These are phyloP conservation scores for Rubia yunnanensis DNA, from an alignment of 257 asterid genomes.

Conservation along the genomic window DNA sequence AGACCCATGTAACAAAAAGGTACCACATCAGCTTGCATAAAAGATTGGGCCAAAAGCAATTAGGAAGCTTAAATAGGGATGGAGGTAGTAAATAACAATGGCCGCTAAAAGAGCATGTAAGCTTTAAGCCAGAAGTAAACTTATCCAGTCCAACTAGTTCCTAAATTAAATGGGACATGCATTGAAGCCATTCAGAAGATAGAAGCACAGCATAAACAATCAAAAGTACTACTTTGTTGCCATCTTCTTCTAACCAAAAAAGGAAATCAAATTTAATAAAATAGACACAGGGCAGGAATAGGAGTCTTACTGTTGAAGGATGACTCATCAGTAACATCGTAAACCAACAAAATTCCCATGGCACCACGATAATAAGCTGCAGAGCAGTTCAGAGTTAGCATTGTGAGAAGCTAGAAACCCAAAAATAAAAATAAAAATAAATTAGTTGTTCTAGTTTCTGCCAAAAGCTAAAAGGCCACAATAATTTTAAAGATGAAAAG, in stretches of 20 bases:
- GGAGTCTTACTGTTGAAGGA: constrained; percentile 39
- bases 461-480: not conserved
- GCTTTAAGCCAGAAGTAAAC: not conserved
- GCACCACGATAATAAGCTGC: constrained; percentile 45
- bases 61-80: too few relatives aligned
- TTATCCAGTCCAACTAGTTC: not conserved
- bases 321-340: constrained; percentile 40
- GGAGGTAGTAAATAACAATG: not conserved
- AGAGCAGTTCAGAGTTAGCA: not conserved
- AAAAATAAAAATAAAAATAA: not conserved
- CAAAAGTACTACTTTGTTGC: not conserved
- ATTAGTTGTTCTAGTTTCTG: not conserved
- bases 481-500: not conserved
- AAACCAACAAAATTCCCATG: constrained; percentile 44
- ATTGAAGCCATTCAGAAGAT: too few relatives aligned
- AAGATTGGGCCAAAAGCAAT: too few relatives aligned
- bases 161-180: not conserved
- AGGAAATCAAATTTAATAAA: not conserved
- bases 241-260: too few relatives aligned
- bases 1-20: too few relatives aligned
- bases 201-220: not conserved
- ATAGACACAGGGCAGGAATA: not conserved
- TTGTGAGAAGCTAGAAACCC: not conserved
- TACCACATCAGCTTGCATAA: too few relatives aligned
- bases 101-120: not conserved